These are phyloP conservation scores for Zopfochytrium polystomum DNA, from an alignment of 371 early-diverging fungal genomes.

Conservation along the genomic window DNA sequence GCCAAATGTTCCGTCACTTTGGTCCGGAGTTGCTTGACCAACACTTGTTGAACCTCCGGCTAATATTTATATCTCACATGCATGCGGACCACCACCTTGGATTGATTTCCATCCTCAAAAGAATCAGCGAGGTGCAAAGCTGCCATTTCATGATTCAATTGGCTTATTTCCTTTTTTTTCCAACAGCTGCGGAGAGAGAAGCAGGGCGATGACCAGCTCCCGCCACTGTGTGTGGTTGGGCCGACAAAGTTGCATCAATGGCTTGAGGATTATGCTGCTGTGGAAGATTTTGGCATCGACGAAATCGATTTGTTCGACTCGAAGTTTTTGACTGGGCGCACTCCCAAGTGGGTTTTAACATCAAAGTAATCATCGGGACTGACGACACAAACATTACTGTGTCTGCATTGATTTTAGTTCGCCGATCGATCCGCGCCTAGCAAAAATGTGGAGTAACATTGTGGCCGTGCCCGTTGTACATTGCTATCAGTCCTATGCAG, in stretches of 20 bases:
- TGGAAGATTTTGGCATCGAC: slow-evolving; percentile 60
- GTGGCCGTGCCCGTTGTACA: slow-evolving; percentile 29
- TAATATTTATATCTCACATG: slow-evolving; percentile 94
- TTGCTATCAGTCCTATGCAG: slow-evolving; percentile 26
- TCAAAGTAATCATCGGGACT: too few relatives aligned
- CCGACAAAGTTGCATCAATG: slow-evolving; percentile 61
- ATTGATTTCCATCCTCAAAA: slow-evolving; percentile 63
- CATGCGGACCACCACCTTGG: slow-evolving; percentile 99
- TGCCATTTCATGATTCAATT: too few relatives aligned
- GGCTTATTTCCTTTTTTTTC: too few relatives aligned
- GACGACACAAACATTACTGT: too few relatives aligned
- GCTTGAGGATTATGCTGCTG: slow-evolving; percentile 67
- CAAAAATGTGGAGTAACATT: too few relatives aligned
- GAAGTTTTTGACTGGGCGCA: slow-evolving; percentile 45
- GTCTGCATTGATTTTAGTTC: too few relatives aligned
- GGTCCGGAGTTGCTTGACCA: slow-evolving; percentile 52
- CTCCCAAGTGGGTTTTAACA: not conserved
- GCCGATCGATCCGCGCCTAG: too few relatives aligned
- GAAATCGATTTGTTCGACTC: slow-evolving; percentile 49
- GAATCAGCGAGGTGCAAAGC: slow-evolving; percentile 10
- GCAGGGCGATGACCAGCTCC: not conserved
- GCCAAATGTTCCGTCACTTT: slow-evolving; percentile 83
- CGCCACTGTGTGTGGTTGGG: slow-evolving; percentile 58
- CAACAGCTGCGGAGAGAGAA: too few relatives aligned
- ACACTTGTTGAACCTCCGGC: slow-evolving; percentile 50